Conservation (phyloP, 1,284 basidiomycete genomes). For the Cutaneotrichosporon spelunceum region DNA sequence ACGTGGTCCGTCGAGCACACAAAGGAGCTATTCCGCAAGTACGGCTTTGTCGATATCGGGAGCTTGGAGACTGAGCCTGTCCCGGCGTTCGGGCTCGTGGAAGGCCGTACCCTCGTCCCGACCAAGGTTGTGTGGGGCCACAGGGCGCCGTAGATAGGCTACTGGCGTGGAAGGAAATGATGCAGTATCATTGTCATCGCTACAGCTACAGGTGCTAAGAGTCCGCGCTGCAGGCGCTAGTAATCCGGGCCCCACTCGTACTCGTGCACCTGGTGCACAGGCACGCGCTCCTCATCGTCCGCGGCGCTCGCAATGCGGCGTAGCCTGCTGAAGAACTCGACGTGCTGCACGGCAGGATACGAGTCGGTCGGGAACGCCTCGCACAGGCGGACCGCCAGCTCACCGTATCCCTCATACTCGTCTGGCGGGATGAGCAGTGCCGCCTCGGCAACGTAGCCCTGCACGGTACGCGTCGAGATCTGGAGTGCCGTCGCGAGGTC, state of each 20-base stretch:
- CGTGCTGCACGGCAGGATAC: neutral
- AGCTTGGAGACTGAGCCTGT: conserved; percentile 28
- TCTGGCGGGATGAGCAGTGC: neutral
- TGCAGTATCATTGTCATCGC: neutral
- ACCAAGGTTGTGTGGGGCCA: conserved; percentile 19
- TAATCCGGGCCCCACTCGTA: neutral
- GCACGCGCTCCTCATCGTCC: neutral
- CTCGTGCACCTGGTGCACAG: neutral
- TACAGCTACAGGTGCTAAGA: neutral
- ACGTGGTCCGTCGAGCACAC: conserved; percentile 14
- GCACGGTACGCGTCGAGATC: neutral
- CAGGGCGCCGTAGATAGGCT: conserved; percentile 3
- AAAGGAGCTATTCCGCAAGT: conserved; percentile 2
- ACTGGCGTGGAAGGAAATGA: neutral
- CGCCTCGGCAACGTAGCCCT: conserved; percentile 1
- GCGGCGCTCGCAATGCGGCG: neutral
- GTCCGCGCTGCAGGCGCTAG: neutral
- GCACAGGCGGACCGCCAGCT: neutral
- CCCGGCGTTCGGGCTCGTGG: conserved; percentile 23
- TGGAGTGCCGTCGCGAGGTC: neutral
- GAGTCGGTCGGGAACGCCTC: conserved; percentile 1
- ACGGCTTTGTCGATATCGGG: conserved; percentile 31
- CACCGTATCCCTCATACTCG: neutral
- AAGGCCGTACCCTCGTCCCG: neutral
- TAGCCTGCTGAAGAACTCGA: neutral